Evolutionary conservation across 2,329 filamentous ascomycete species (phyloP).

Genomic region (Fusarium anguioides): DNA sequence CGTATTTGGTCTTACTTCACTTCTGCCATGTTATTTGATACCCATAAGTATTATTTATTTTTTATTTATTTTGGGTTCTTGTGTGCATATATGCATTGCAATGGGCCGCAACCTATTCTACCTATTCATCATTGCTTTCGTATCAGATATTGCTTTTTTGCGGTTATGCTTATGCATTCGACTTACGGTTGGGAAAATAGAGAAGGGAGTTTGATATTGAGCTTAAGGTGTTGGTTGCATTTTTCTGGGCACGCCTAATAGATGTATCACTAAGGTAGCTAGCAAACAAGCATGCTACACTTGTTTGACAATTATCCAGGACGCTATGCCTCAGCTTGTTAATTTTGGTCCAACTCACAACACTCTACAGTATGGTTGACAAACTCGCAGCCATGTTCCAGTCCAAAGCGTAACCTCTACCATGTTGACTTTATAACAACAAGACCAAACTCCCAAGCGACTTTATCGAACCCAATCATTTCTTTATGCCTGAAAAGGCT

Average conservation of each 20-base stretch:
- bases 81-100: slow-evolving; percentile 23
- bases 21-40: slow-evolving; percentile 47
- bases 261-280: slow-evolving; percentile 26
- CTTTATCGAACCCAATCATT: neutral
- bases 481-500: slow-evolving; percentile 5
- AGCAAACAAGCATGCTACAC: slow-evolving; percentile 19
- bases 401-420: slow-evolving; percentile 20
- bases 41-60: too few species aligned
- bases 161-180: slow-evolving; percentile 23
- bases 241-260: slow-evolving; percentile 19
- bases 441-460: neutral
- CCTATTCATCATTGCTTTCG: slow-evolving; percentile 25
- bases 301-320: slow-evolving; percentile 14
- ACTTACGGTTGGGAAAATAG: slow-evolving; percentile 29
- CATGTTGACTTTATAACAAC: neutral
- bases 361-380: slow-evolving; percentile 8
- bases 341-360: slow-evolving; percentile 2
- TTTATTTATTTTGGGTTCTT: slow-evolving; percentile 29
- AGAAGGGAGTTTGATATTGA: slow-evolving; percentile 13
- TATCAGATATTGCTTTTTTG: slow-evolving; percentile 10
- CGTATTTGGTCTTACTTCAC: slow-evolving; percentile 27
- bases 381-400: neutral
- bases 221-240: slow-evolving; percentile 12
- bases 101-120: slow-evolving; percentile 2
- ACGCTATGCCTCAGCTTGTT: slow-evolving; percentile 9